These are phyloP conservation scores for Blastocystis sp. DNA, from an alignment of 352 stramenopile genomes.

Conservation along the genomic window DNA sequence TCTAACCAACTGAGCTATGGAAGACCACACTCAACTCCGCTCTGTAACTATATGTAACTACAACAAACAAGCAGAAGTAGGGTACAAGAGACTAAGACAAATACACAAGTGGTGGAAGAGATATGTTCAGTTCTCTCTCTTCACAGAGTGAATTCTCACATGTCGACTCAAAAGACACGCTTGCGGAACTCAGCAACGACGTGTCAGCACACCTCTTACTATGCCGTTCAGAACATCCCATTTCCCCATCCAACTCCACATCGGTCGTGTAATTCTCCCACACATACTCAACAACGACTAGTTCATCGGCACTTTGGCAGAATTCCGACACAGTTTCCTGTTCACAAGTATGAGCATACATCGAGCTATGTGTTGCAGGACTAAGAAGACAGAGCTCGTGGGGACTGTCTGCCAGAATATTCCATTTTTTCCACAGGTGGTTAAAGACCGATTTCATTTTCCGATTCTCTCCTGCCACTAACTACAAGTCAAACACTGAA, in stretches of 20 bases:
- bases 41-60: too few species aligned
- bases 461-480: not conserved
- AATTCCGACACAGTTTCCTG: not conserved
- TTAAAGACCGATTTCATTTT: not conserved
- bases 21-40: not conserved
- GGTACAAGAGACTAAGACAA: too few species aligned
- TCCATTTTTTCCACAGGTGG: conserved; percentile 9
- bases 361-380: not conserved
- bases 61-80: too few species aligned
- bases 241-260: not conserved
- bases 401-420: not conserved
- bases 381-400: not conserved
- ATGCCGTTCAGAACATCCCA: not conserved
- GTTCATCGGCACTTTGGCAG: not conserved
- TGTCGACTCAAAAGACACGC: too few species aligned
- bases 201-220: not conserved
- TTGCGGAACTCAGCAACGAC: too few species aligned
- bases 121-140: too few species aligned
- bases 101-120: too few species aligned
- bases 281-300: not conserved
- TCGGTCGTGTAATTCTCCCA: not conserved
- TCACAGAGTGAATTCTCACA: too few species aligned
- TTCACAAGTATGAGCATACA: not conserved
- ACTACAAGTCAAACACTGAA: not conserved
- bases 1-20: conserved; percentile 43